These are phyloP conservation scores for Fonsecaea monophora DNA, from an alignment of 2,329 filamentous ascomycete genomes.

Conservation along the genomic window DNA sequence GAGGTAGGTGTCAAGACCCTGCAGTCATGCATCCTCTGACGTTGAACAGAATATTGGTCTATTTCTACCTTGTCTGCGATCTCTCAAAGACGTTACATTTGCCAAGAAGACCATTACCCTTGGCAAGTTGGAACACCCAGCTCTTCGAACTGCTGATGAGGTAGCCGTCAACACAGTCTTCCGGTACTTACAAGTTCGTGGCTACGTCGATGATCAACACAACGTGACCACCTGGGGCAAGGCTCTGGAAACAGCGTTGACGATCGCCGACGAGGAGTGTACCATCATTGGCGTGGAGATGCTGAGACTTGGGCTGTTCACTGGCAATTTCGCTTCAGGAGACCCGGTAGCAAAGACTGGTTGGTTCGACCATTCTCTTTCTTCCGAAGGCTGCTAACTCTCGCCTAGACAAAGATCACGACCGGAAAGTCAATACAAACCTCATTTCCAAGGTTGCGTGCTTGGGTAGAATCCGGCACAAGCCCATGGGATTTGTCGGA, in stretches of 20 bases:
- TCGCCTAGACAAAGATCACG: constrained; percentile 70
- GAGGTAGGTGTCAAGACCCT: constrained; percentile 33
- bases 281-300: constrained; percentile 86
- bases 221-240: constrained; percentile 83
- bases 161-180: constrained; percentile 78
- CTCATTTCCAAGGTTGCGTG: constrained; percentile 87
- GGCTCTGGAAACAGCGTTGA: constrained; percentile 73
- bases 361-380: constrained; percentile 7
- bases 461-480: constrained; percentile 80
- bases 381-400: constrained; percentile 24
- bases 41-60: constrained; percentile 22
- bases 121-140: constrained; percentile 32
- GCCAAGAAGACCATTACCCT: constrained; percentile 68
- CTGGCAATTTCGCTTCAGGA: constrained; percentile 67
- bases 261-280: constrained; percentile 74
- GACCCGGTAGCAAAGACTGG: constrained; percentile 31
- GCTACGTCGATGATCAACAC: constrained; percentile 80
- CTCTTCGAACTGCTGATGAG: constrained; percentile 69
- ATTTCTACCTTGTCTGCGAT: constrained; percentile 56
- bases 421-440: constrained; percentile 64
- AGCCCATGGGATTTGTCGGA: constrained; percentile 88
- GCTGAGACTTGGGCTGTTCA: constrained; percentile 78
- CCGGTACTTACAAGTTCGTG: constrained; percentile 87
- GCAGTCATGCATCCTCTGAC: constrained; percentile 33
- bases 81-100: constrained; percentile 74